phyloP scores from a whole-genome alignment of 2,329 filamentous ascomycete genomes.

The Mycosphaerella sp. region DNA sequence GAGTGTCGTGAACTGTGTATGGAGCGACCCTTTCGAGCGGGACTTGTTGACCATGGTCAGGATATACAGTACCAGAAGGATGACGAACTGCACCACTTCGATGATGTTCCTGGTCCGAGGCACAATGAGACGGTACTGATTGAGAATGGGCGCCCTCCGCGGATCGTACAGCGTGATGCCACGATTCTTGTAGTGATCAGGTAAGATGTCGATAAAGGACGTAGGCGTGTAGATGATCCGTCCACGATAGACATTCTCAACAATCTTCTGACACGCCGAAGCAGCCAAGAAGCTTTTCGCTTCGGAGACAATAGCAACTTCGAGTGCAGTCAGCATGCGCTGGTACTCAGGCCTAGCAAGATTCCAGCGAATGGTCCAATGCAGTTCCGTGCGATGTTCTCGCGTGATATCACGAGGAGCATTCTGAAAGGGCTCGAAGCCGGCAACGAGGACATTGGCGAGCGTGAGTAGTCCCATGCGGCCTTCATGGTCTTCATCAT shows the following conservation, averaged over 20 bases:
- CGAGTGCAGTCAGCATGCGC: conserved; percentile 66
- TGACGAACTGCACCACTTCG: conserved; percentile 66
- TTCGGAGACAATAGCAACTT: conserved; percentile 76
- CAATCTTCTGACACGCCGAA: conserved; percentile 72
- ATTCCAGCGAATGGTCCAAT: conserved; percentile 40
- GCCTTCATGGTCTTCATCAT: conserved; percentile 69
- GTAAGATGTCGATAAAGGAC: conserved; percentile 74
- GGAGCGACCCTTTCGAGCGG: conserved; percentile 38
- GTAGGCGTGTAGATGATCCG: conserved; percentile 76
- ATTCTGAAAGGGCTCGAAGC: conserved; percentile 80
- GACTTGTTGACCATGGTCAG: conserved; percentile 64
- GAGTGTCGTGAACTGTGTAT: conserved; percentile 38
- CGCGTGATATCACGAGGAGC: conserved; percentile 61
- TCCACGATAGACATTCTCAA: conserved; percentile 75
- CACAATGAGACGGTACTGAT: conserved; percentile 79
- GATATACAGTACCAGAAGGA: conserved; percentile 63
- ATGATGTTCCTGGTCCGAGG: conserved; percentile 70
- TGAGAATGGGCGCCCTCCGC: conserved; percentile 64
- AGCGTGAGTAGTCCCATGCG: conserved; percentile 64
- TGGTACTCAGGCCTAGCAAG: conserved; percentile 43
- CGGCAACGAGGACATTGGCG: conserved; percentile 72
- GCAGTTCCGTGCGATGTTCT: conserved; percentile 46
- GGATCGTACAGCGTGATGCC: conserved; percentile 78
- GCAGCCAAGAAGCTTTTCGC: conserved; percentile 72
- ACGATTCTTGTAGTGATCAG: conserved; percentile 78